These are phyloP conservation scores for Talaromyces funiculosus DNA, from an alignment of 2,329 filamentous ascomycete genomes.

Conservation along the genomic window DNA sequence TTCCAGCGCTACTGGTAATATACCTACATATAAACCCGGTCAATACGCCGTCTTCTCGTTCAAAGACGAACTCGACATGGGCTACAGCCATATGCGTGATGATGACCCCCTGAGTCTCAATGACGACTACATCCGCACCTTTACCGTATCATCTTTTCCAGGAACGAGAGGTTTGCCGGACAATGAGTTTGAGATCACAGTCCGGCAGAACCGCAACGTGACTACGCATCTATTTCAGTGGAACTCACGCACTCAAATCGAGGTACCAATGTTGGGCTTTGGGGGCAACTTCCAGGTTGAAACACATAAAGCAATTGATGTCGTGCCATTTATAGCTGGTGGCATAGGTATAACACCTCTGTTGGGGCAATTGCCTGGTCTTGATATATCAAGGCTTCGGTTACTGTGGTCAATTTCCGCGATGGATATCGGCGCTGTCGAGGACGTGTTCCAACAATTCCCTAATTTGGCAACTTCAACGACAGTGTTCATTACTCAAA, in stretches of 20 bases:
- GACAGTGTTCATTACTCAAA: slow-evolving; percentile 61
- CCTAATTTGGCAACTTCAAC: slow-evolving; percentile 49
- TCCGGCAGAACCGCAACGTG: slow-evolving; percentile 61
- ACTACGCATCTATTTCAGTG: slow-evolving; percentile 61
- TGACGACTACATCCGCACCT: slow-evolving; percentile 77
- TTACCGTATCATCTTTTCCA: slow-evolving; percentile 67
- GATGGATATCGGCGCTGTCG: slow-evolving; percentile 58
- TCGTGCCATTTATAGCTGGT: slow-evolving; percentile 62
- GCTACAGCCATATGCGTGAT: slow-evolving; percentile 79
- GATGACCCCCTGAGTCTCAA: slow-evolving; percentile 74
- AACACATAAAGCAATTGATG: slow-evolving; percentile 21
- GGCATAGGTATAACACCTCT: slow-evolving; percentile 81
- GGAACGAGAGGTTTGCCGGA: slow-evolving; percentile 24
- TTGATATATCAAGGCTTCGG: slow-evolving; percentile 45
- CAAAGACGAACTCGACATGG: slow-evolving; percentile 59
- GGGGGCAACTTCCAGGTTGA: slow-evolving; percentile 58
- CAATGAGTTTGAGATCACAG: slow-evolving; percentile 65
- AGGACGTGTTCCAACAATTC: slow-evolving; percentile 52
- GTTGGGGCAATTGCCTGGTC: slow-evolving; percentile 58
- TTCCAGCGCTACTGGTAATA: slow-evolving; percentile 20
- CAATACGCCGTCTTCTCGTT: slow-evolving; percentile 77
- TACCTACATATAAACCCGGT: slow-evolving; percentile 56
- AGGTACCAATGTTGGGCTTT: slow-evolving; percentile 66
- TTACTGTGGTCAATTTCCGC: slow-evolving; percentile 64
- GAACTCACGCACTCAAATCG: slow-evolving; percentile 49